Conservation (phyloP, 495 filamentous ascomycete genomes). For the Trichocladium antarcticum region DNA sequence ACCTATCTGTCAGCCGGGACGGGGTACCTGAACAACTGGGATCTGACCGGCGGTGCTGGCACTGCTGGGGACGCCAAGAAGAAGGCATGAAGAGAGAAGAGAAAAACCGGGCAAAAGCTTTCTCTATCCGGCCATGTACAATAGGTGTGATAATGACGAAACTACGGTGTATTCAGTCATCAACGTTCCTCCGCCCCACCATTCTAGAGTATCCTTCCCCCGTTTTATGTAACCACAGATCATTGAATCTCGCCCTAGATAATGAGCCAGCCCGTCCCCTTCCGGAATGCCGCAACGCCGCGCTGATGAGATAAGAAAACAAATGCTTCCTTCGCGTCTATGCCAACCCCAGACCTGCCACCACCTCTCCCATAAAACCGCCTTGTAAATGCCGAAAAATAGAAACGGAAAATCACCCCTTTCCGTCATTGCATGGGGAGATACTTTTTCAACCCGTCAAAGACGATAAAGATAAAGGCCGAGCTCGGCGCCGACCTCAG, state of each 20-base stretch:
- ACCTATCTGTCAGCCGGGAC: constrained; percentile 64
- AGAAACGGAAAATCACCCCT: background rate
- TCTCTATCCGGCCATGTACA: background rate
- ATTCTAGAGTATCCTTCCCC: background rate
- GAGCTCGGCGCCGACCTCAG: constrained; percentile 78
- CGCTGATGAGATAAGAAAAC: constrained; percentile 1
- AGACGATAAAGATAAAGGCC: constrained; percentile 94
- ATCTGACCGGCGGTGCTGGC: constrained; percentile 21
- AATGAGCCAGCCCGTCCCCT: background rate
- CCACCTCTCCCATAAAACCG: background rate
- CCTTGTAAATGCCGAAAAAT: background rate
- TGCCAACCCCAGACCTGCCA: background rate
- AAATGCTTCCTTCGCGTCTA: constrained; percentile 3
- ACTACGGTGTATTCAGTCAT: background rate
- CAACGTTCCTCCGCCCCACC: background rate
- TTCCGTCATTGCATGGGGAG: constrained; percentile 37
- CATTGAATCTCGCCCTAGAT: background rate
- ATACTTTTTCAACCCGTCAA: constrained; percentile 65
- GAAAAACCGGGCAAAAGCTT: background rate
- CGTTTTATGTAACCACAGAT: background rate
- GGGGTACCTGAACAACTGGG: constrained; percentile 69
- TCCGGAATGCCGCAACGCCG: background rate
- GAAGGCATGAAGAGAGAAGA: background rate
- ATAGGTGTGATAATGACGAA: background rate
- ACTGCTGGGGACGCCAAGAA: constrained; percentile 1